phyloP scores from a whole-genome alignment of 495 filamentous ascomycete genomes.

The Ramalina intermedia region DNA sequence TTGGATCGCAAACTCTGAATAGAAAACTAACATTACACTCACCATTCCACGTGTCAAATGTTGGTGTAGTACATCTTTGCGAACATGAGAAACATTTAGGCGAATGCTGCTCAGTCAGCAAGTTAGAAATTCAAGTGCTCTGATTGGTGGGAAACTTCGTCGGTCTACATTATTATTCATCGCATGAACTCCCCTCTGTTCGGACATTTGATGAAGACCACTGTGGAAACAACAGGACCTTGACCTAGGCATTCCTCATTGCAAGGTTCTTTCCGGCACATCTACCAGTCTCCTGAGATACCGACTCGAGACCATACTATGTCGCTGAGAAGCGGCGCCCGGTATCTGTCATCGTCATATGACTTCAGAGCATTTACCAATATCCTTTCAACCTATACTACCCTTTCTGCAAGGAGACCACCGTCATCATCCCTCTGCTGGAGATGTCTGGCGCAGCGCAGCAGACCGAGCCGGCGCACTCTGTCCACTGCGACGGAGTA shows the following conservation, averaged over 20 bases:
- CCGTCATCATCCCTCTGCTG: not conserved
- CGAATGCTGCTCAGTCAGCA: too few species aligned
- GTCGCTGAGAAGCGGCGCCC: slow-evolving; percentile 14
- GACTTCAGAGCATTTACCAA: slow-evolving; percentile 23
- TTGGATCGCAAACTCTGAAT: too few species aligned
- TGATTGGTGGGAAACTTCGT: slow-evolving; percentile 19
- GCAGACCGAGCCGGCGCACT: slow-evolving; percentile 31
- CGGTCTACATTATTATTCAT: slow-evolving; percentile 40
- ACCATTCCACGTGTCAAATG: too few species aligned
- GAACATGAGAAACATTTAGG: too few species aligned
- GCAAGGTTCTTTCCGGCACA: too few species aligned
- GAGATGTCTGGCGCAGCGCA: not conserved
- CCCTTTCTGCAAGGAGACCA: not conserved
- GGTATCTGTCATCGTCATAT: slow-evolving; percentile 38
- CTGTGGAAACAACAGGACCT: too few species aligned
- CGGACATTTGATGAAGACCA: slow-evolving; percentile 22
- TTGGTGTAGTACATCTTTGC: too few species aligned
- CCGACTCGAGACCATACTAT: slow-evolving; percentile 6
- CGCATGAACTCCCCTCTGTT: slow-evolving; percentile 25
- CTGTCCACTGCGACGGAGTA: slow-evolving; percentile 64
- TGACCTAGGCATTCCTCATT: too few species aligned
- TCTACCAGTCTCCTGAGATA: too few species aligned
- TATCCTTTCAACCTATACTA: slow-evolving; percentile 26
- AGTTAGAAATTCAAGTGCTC: too few species aligned
- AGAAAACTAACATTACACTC: too few species aligned